phyloP scores from a whole-genome alignment of 2,329 filamentous ascomycete species.

The Sordariomycetes sp. region DNA sequence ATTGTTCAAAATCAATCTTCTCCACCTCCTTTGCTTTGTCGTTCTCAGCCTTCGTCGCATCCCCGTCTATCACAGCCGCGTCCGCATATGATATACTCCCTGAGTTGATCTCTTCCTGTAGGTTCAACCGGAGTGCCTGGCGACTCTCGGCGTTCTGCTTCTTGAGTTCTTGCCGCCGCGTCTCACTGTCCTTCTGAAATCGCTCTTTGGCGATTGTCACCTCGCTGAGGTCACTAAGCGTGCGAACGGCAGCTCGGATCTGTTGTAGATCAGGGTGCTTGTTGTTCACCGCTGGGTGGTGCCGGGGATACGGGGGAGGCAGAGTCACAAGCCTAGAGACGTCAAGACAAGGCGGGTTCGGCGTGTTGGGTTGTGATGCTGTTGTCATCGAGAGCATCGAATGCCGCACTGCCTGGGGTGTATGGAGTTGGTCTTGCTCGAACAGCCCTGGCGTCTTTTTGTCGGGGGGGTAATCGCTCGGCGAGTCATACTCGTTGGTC shows the following conservation, averaged over 20 bases:
- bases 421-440: slow-evolving; percentile 29
- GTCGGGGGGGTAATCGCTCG: slow-evolving; percentile 42
- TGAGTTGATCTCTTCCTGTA: slow-evolving; percentile 68
- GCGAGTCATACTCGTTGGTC: slow-evolving; percentile 15
- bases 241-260: slow-evolving; percentile 64
- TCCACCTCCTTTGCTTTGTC: slow-evolving; percentile 60
- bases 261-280: slow-evolving; percentile 80
- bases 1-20: slow-evolving; percentile 73
- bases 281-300: slow-evolving; percentile 93
- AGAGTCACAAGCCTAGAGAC: slow-evolving; percentile 87
- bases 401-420: slow-evolving; percentile 31
- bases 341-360: slow-evolving; percentile 54
- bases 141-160: slow-evolving; percentile 41
- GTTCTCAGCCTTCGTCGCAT: slow-evolving; percentile 60
- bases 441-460: slow-evolving; percentile 40
- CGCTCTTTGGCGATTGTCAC: slow-evolving; percentile 57
- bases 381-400: slow-evolving; percentile 27
- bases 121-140: slow-evolving; percentile 57
- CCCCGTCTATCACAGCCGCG: slow-evolving; percentile 70
- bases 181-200: slow-evolving; percentile 44
- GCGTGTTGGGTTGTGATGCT: slow-evolving; percentile 31
- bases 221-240: slow-evolving; percentile 63
- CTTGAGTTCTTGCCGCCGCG: slow-evolving; percentile 44
- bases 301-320: slow-evolving; percentile 85
- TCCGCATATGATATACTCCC: slow-evolving; percentile 76